A percentile compares a stretch with the other conserved stretches of the same genome.
These are phyloP conservation scores for Vitis rupestris DNA, from an alignment of 164 flowering plant genomes.

Conservation along the genomic window DNA sequence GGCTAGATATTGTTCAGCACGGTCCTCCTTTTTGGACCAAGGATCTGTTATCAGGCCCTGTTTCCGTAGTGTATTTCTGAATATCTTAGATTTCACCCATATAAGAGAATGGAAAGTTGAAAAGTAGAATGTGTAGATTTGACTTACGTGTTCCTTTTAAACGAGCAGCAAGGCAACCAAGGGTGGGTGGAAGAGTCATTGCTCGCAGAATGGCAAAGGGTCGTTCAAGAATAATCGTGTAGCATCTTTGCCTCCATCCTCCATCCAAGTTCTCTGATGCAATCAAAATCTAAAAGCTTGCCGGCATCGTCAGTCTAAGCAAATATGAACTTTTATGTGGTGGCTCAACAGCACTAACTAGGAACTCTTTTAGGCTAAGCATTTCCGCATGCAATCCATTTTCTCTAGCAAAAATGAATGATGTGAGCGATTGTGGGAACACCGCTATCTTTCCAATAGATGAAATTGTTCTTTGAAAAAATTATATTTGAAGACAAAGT, in stretches of 20 bases:
- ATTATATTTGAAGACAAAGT: background rate
- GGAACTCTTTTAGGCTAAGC: constrained; percentile 34
- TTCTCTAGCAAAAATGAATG: constrained; percentile 77
- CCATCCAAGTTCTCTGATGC: too few species aligned
- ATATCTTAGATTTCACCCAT: too few species aligned
- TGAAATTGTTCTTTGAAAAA: too few species aligned
- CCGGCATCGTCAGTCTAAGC: background rate
- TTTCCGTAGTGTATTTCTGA: too few species aligned
- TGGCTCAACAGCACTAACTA: background rate
- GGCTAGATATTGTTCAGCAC: too few species aligned
- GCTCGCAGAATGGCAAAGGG: constrained; percentile 74
- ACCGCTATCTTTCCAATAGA: constrained; percentile 43
- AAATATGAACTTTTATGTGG: background rate
- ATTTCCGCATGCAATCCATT: constrained; percentile 84
- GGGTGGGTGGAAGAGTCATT: constrained; percentile 66
- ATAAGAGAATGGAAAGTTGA: too few species aligned
- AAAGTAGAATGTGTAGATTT: too few species aligned
- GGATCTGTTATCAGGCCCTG: too few species aligned
- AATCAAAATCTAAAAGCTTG: background rate
- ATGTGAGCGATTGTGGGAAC: constrained; percentile 72
- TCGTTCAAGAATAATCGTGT: constrained; percentile 54
- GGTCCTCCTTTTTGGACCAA: too few species aligned
- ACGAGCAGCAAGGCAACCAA: constrained; percentile 62
- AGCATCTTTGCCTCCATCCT: constrained; percentile 7
- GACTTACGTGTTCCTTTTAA: background rate